Base-by-base conservation (phyloP, 2,329 filamentous ascomycete species). In the Penicillium capsulatum region DNA sequence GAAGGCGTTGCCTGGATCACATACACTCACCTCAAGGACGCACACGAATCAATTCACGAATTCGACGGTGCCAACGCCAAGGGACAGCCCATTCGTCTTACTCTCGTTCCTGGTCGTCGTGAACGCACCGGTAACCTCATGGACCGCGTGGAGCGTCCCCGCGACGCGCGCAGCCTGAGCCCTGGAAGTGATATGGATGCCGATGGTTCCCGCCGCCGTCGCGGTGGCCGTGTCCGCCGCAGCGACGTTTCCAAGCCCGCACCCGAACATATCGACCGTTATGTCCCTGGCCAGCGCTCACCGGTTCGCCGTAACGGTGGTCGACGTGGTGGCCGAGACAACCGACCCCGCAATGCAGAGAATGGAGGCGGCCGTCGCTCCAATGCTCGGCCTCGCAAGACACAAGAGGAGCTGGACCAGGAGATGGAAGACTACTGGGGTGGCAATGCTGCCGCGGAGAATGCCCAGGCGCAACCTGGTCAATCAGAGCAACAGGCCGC, bases 341-440 rank as follows among this genome's bases (percentile, higher is more conserved):
- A 70, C 48, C 41, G 50, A 57, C 17, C 37, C 10, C 47, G 44
- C 4, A 41, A 35, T 19, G 31, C 28, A 22, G 39, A 48, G 28
- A 44, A 44, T 29, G 43, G 42, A 33, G 45, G 60, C 64, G 45
- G 69, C 66, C 50, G 68, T 20, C 70, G 70, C 32, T 72, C 70
- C 13, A 74, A 78, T 37, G 54, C 50, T 15, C 77, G 86, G 34
- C 75, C 81, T 2, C 84, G 80, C 67, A 95, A 94, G 76, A 95
- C 90, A 0, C 84, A 89, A 52, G 86, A 94, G 55, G 87, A 96
- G 62, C 73, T 96, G 28, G 90, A 96, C 63, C 87, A 86, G n/a
- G 90, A 96, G 68, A 96, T 96, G 90, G 88, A 83, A 19, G 87
- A 95, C 60, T 96, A 96, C 65, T 96, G 88, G 72, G 81, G 76